phyloP scores from a whole-genome alignment of 2,329 filamentous ascomycete species.

The Trichophyton verrucosum region DNA sequence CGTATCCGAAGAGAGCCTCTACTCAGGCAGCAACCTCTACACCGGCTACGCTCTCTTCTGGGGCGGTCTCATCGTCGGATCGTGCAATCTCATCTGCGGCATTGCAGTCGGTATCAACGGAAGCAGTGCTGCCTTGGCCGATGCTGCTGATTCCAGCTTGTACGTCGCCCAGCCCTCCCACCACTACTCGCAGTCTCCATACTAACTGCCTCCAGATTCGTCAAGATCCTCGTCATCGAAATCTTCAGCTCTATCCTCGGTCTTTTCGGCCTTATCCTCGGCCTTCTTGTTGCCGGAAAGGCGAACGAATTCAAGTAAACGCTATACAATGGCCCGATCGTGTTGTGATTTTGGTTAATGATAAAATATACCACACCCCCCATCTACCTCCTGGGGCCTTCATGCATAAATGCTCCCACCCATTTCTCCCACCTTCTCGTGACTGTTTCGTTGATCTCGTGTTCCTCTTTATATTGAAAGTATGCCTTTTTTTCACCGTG shows the following conservation, averaged over 20 bases:
- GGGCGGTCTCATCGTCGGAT: conserved; percentile 84
- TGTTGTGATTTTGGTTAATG: neutral
- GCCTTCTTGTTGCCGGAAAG: conserved; percentile 75
- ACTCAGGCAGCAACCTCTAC: conserved; percentile 72
- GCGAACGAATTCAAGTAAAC: conserved; percentile 54
- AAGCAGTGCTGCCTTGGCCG: conserved; percentile 86
- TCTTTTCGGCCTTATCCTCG: conserved; percentile 90
- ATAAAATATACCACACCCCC: neutral
- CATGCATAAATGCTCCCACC: neutral
- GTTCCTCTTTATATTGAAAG: neutral
- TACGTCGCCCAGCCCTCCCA: conserved; percentile 46
- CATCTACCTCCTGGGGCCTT: neutral
- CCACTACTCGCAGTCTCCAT: neutral
- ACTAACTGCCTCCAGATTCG: conserved; percentile 51
- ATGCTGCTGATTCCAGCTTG: conserved; percentile 84
- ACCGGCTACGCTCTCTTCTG: conserved; percentile 94
- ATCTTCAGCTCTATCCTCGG: conserved; percentile 98
- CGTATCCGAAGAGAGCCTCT: conserved; percentile 52
- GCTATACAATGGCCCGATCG: neutral
- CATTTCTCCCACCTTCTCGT: neutral
- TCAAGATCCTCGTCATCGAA: conserved; percentile 97
- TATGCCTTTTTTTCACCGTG: conserved; percentile 16
- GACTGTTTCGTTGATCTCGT: neutral
- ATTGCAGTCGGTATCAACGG: conserved; percentile 97
- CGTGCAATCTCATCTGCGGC: conserved; percentile 93